phyloP scores from a whole-genome alignment of 495 filamentous ascomycete genomes.

The Daldinia decipiens region DNA sequence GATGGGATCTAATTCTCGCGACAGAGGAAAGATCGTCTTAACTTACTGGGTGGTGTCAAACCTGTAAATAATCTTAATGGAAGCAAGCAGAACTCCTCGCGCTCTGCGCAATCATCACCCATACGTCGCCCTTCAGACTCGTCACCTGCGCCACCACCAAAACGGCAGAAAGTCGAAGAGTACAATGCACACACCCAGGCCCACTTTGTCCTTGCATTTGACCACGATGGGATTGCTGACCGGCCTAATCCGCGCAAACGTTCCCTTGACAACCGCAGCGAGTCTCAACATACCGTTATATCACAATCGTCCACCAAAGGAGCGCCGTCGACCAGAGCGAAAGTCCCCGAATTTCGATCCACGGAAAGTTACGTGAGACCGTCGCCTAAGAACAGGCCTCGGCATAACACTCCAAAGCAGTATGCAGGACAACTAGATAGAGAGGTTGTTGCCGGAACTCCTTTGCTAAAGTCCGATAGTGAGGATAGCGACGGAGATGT shows the following conservation, averaged over 20 bases:
- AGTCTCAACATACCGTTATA: slow-evolving; percentile 35
- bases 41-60: slow-evolving; percentile 5
- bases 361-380: slow-evolving; percentile 13
- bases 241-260: slow-evolving; percentile 28
- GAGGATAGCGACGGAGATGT: slow-evolving; percentile 36
- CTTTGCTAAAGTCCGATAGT: slow-evolving; percentile 1
- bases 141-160: slow-evolving; percentile 38
- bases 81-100: slow-evolving; percentile 21
- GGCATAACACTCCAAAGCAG: background rate
- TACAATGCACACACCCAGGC: slow-evolving; percentile 9
- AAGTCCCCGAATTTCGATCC: slow-evolving; percentile 40
- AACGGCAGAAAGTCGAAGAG: slow-evolving; percentile 44
- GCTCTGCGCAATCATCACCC: slow-evolving; percentile 7
- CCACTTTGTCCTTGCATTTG: slow-evolving; percentile 11
- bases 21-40: slow-evolving; percentile 6
- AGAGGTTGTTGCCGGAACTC: slow-evolving; percentile 1
- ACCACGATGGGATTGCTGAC: slow-evolving; percentile 1
- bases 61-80: slow-evolving; percentile 43
- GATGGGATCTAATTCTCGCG: slow-evolving; percentile 17
- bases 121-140: background rate
- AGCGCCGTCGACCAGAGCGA: slow-evolving; percentile 21
- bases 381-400: slow-evolving; percentile 23
- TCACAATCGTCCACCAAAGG: slow-evolving; percentile 39
- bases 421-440: background rate
- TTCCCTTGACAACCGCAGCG: slow-evolving; percentile 35